Evolutionary conservation across 148 eudicot species (phyloP).

Genomic region (Pouteria glomerata): DNA sequence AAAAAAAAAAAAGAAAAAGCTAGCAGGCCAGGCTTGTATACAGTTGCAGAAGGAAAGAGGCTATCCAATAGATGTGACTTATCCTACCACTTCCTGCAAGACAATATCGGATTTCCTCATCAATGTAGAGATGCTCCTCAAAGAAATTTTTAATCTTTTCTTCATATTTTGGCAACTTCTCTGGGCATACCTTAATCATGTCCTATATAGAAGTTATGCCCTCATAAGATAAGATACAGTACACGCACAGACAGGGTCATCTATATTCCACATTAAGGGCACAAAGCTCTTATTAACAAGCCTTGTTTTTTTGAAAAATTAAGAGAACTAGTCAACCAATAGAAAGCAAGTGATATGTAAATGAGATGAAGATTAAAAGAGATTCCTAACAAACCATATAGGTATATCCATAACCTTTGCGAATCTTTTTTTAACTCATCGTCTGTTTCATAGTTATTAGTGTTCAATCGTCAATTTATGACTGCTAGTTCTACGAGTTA

Average conservation of each 20-base stretch:
- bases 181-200: constrained; percentile 78
- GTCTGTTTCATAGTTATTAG: constrained; percentile 86
- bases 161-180: constrained; percentile 84
- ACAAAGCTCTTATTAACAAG: neutral
- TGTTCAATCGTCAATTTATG: constrained; percentile 75
- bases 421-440: constrained; percentile 76
- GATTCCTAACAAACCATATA: constrained; percentile 46
- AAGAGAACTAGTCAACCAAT: neutral
- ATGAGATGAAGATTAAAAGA: neutral
- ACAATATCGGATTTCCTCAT: constrained; percentile 96
- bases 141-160: constrained; percentile 77
- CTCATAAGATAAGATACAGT: neutral
- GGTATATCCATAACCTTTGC: constrained; percentile 75
- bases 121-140: constrained; percentile 91
- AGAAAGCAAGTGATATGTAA: neutral
- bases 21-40: neutral
- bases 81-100: constrained; percentile 91
- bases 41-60: neutral
- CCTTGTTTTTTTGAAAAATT: neutral
- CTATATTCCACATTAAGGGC: neutral
- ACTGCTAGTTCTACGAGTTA: constrained; percentile 68
- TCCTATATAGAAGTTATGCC: constrained; percentile 34
- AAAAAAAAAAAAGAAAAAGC: neutral
- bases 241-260: too few species aligned
- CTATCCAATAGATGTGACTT: constrained; percentile 28